phyloP scores from a whole-genome alignment of 2,329 filamentous ascomycete genomes.

The Beauveria caledonica region DNA sequence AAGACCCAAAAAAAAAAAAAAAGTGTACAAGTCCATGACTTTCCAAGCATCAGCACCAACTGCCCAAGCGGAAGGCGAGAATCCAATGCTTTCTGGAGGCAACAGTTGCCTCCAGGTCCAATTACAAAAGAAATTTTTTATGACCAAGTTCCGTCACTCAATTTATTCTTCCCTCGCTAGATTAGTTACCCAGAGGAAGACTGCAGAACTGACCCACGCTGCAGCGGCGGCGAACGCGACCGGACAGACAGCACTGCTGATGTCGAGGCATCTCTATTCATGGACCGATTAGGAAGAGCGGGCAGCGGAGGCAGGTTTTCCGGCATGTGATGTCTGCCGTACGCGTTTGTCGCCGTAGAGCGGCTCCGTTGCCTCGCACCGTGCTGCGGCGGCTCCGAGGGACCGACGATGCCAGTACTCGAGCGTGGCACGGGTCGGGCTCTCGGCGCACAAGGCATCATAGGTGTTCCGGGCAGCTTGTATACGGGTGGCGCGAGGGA shows the following conservation, averaged over 20 bases:
- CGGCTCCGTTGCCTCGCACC: constrained; percentile 1
- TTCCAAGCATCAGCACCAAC: neutral
- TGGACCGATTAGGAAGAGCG: constrained; percentile 10
- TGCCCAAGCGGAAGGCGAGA: neutral
- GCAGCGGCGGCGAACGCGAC: neutral
- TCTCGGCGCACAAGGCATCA: neutral
- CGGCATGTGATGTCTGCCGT: neutral
- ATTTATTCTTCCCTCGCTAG: neutral
- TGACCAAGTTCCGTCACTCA: neutral
- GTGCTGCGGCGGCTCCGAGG: neutral
- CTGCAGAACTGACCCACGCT: neutral
- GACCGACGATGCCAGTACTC: neutral
- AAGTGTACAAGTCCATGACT: neutral
- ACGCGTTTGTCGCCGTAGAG: neutral
- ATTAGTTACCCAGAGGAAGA: neutral
- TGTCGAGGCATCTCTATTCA: constrained; percentile 2
- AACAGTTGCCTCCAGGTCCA: neutral
- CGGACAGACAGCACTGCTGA: neutral
- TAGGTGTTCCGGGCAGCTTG: neutral
- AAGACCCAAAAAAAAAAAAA: neutral
- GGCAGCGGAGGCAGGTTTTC: constrained; percentile 14
- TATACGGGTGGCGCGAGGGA: constrained; percentile 18
- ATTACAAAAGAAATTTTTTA: neutral
- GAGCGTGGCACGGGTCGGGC: neutral
- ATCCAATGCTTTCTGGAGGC: neutral